Evolutionary conservation across 2,329 filamentous ascomycete genomes (phyloP).

Genomic region (Botrytis cinerea): DNA sequence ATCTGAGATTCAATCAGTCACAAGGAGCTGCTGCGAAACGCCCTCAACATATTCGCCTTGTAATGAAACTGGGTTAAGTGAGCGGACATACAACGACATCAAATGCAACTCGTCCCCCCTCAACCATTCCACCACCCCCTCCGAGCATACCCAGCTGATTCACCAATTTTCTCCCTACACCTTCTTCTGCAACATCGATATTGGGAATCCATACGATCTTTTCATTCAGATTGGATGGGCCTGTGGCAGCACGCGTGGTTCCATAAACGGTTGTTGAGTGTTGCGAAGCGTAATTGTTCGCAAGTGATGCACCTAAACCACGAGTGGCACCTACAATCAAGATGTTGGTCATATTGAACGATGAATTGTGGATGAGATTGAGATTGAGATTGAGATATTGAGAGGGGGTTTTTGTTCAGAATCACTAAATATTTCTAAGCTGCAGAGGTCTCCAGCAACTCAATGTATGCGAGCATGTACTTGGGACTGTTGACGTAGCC

Average conservation of each 20-base stretch:
- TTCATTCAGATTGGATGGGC: slow-evolving; percentile 46
- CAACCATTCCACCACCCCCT: slow-evolving; percentile 35
- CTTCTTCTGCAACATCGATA: slow-evolving; percentile 56
- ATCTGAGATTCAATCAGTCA: slow-evolving; percentile 50
- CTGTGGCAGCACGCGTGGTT: slow-evolving; percentile 54
- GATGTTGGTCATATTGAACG: slow-evolving; percentile 39
- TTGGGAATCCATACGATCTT: slow-evolving; percentile 58
- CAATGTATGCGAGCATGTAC: not conserved
- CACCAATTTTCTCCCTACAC: slow-evolving; percentile 52
- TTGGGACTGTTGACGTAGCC: not conserved
- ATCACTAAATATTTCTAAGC: not conserved
- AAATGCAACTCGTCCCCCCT: slow-evolving; percentile 43
- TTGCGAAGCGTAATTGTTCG: slow-evolving; percentile 56
- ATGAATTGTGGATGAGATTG: not conserved
- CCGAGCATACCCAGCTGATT: slow-evolving; percentile 45
- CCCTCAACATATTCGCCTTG: not conserved
- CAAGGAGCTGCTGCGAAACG: not conserved
- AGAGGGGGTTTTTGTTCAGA: not conserved
- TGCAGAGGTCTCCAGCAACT: no score
- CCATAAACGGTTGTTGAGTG: slow-evolving; percentile 56
- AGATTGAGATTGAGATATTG: not conserved
- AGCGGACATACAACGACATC: slow-evolving; percentile 48
- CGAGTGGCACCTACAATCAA: slow-evolving; percentile 69
- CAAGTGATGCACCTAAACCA: slow-evolving; percentile 64
- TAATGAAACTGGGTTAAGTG: not conserved